Base-by-base conservation (phyloP, 2,329 filamentous ascomycete genomes). In the Onygenales sp. region DNA sequence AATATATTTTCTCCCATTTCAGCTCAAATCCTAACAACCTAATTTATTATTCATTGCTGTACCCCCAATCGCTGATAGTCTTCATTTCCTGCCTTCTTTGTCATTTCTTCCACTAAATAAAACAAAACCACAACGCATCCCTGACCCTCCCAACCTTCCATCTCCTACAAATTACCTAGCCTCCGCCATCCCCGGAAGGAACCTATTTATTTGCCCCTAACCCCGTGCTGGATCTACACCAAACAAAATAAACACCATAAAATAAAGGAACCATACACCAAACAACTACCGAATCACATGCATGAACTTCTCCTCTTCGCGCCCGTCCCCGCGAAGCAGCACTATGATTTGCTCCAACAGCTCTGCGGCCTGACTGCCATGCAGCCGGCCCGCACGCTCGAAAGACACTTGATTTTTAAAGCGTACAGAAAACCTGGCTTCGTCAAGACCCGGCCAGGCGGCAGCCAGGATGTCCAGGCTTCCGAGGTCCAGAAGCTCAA, bases 281-380 rank as follows among this genome's bases (percentile, higher is more conserved):
- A 9, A 13, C 42, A 14, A 51, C 21, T 13, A 43, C n/a, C 17
- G 50, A 36, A 52, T 35, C 41, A 58, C 55, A 84, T 84, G 81
- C 80, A 84, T 67, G 81, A 84, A 71, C 73, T 83, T 59, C 70
- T 82, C 47, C 75, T 85, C 45, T 83, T 79, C 68, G 80, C 78
- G 61, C 77, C 80, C 62, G 74, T 85, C 53, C 75, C 80, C 8
- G 65, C 69, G 36, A 67, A 75, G 41, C 79, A 81, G 61, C 80
- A 83, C 71, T 72, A 78, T 63, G 80, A 81, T 66, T 73, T 83
- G 14, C 70, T 84, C 52, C 78, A 81, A 62, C 79, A 85, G 60
- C 72, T 85, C 46, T 77, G 81, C 41, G 82, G 82, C 51, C 68
- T 83, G 53, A 77, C 81, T 49, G 79, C 78, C 60, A 81, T 81